Evolutionary conservation across 441 rosid genomes (phyloP).

Genomic region (Corymbia citriodora): DNA sequence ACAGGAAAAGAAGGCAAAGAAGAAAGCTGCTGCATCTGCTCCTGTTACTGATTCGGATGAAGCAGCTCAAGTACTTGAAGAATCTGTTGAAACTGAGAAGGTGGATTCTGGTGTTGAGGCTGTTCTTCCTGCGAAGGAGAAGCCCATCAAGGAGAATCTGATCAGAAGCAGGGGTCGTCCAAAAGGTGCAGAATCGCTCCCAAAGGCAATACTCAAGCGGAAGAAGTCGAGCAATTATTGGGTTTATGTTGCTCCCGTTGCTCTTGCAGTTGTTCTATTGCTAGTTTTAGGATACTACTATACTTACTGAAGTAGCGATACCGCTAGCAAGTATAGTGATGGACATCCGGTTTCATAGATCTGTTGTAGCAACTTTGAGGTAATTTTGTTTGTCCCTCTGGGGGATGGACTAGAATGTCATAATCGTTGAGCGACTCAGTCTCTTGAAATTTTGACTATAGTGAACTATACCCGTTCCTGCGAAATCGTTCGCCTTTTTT

Average conservation of each 20-base stretch:
- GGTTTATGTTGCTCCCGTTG: constrained; percentile 58
- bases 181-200: constrained; percentile 48
- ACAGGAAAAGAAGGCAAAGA: constrained; percentile 77
- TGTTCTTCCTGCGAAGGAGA: constrained; percentile 31
- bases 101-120: constrained; percentile 31
- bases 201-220: constrained; percentile 64
- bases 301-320: constrained; percentile 15
- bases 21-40: constrained; percentile 48
- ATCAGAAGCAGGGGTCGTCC: constrained; percentile 38
- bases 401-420: constrained; percentile 41
- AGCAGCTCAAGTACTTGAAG: constrained; percentile 23
- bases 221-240: constrained; percentile 66
- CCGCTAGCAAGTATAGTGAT: not conserved
- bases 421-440: constrained; percentile 7
- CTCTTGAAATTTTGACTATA: not conserved
- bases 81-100: constrained; percentile 40
- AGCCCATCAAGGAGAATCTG: constrained; percentile 34
- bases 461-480: not conserved
- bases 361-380: constrained; percentile 12
- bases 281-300: constrained; percentile 34
- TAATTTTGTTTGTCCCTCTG: constrained; percentile 33
- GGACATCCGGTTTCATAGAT: constrained; percentile 1
- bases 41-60: constrained; percentile 32
- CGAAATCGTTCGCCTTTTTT: not conserved
- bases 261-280: constrained; percentile 28